Evolutionary conservation across 345 rosid species (phyloP).

Genomic region (Citrus reticulata): DNA sequence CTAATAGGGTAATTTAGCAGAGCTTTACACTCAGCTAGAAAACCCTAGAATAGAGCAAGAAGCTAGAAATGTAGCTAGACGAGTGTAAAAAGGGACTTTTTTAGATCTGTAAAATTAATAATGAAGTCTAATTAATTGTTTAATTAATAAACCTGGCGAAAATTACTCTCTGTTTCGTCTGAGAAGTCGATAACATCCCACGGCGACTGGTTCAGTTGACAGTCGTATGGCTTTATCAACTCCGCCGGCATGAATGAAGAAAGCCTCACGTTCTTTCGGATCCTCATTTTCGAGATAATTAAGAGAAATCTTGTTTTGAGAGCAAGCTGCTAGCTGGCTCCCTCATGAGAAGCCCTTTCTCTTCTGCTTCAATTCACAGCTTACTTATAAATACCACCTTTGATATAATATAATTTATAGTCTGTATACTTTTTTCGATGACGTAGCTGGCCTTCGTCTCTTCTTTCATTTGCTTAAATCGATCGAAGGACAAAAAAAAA

Average conservation of each 20-base stretch:
- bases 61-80: background rate
- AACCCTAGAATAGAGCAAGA: background rate
- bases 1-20: background rate
- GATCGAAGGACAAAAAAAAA: no score
- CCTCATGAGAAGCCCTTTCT: background rate
- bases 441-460: background rate
- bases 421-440: background rate
- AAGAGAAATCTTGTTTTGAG: no score
- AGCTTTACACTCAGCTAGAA: no score
- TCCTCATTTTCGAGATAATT: background rate
- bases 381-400: background rate
- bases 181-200: background rate
- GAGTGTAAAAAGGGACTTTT: no score
- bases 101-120: no score
- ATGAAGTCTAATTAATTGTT: no score
- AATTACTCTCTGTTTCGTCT: background rate
- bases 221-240: background rate
- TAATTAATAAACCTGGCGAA: background rate
- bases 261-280: background rate
- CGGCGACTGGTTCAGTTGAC: constrained; percentile 1
- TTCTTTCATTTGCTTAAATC: background rate
- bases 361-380: background rate
- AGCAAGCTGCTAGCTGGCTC: no score
- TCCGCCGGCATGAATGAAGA: background rate
- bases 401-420: background rate